Conservation (phyloP, 163 green algal species). For the Chlamydomonas reinhardtii region DNA sequence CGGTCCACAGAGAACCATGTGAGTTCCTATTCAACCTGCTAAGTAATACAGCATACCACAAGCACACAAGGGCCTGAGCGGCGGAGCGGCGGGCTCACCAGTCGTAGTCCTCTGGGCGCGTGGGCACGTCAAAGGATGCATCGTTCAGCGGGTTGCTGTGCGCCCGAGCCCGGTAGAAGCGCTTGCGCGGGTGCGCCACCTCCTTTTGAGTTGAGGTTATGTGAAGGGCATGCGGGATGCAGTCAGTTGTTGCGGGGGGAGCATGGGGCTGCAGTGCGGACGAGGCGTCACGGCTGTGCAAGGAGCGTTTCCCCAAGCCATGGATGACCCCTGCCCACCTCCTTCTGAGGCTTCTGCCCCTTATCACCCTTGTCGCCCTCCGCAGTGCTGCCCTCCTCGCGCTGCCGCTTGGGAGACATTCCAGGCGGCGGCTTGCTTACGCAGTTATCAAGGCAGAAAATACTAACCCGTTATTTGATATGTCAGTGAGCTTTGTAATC, state of each 20-base stretch:
- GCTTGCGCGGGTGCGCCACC: constrained; percentile 76
- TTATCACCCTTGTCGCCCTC: constrained; percentile 13
- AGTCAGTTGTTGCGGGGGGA: no score
- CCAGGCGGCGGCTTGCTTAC: no score
- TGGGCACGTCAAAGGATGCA: constrained; percentile 80
- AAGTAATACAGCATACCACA: no score
- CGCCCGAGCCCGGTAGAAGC: constrained; percentile 91
- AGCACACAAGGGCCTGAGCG: no score
- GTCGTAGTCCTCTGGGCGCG: constrained; percentile 72
- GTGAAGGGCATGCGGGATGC: background rate
- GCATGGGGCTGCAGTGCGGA: no score
- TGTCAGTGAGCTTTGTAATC: no score
- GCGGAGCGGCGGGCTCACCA: constrained; percentile 66
- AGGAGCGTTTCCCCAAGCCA: no score
- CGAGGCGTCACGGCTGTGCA: no score
- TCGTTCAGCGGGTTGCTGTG: constrained; percentile 98
- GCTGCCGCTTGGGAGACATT: constrained; percentile 21
- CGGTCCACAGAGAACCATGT: no score
- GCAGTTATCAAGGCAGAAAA: no score
- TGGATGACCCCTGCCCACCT: background rate
- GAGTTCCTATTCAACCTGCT: no score
- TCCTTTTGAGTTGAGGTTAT: constrained; percentile 2
- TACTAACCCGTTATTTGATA: no score
- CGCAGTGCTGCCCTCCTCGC: constrained; percentile 8
- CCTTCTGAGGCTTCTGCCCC: constrained; percentile 3